Evolutionary conservation across 1,284 basidiomycete genomes (phyloP).

Genomic region (Salmacisia buchloeana): DNA sequence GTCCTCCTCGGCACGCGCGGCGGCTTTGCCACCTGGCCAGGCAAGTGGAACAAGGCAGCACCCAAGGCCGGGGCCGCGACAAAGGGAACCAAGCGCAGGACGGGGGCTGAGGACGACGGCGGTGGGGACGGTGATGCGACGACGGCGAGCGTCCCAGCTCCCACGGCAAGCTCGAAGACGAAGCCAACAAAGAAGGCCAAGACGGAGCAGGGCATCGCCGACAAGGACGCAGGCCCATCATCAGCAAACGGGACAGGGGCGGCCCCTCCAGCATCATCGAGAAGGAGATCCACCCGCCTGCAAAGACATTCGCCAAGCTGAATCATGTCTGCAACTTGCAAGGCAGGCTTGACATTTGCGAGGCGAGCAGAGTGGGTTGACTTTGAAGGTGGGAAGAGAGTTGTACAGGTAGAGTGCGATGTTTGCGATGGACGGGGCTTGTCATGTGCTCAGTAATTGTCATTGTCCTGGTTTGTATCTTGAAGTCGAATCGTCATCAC

Average conservation of each 20-base stretch:
- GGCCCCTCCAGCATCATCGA: not conserved
- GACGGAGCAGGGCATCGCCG: not conserved
- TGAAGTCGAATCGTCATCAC: no score
- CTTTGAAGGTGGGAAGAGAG: no score
- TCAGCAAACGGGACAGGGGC: not conserved
- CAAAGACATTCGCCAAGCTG: no score
- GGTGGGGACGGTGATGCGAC: not conserved
- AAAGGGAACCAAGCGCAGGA: slow-evolving; percentile 8
- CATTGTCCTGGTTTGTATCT: no score
- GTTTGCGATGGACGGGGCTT: no score
- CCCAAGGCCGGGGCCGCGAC: not conserved
- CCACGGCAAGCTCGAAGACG: not conserved
- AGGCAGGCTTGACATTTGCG: no score
- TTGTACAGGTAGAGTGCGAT: no score
- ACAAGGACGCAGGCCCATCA: not conserved
- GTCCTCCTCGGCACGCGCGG: slow-evolving; percentile 65
- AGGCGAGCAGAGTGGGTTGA: no score
- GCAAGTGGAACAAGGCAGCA: slow-evolving; percentile 29
- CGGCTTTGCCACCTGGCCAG: slow-evolving; percentile 52
- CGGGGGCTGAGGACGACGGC: not conserved
- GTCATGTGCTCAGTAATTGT: no score
- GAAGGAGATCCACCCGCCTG: no score
- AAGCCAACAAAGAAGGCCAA: not conserved
- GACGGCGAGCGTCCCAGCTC: not conserved
- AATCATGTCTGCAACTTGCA: no score